Evolutionary conservation across 2,329 filamentous ascomycete species (phyloP).

Genomic region (Thermomyces lanuginosus): DNA sequence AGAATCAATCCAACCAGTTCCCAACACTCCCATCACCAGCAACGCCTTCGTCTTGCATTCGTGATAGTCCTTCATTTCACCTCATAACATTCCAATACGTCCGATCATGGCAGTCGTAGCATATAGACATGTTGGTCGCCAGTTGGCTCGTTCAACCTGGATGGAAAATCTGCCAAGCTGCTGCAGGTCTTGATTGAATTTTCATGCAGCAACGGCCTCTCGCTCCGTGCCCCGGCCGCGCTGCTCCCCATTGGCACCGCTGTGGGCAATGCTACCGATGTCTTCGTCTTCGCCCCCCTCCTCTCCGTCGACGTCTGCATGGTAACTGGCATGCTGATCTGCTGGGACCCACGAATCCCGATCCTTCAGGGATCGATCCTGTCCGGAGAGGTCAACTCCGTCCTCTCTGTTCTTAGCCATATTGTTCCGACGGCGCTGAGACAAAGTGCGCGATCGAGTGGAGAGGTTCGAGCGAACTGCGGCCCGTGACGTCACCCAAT

Average conservation of each 20-base stretch:
- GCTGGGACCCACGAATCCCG: slow-evolving; percentile 68
- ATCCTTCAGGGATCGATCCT: slow-evolving; percentile 66
- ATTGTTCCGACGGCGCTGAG: slow-evolving; percentile 63
- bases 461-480: slow-evolving; percentile 77
- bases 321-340: slow-evolving; percentile 36
- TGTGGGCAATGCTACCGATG: slow-evolving; percentile 12
- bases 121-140: too few species aligned
- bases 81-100: too few species aligned
- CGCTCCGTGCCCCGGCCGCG: slow-evolving; percentile 23
- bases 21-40: too few species aligned
- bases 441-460: slow-evolving; percentile 70
- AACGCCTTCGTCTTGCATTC: too few species aligned
- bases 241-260: slow-evolving; percentile 15
- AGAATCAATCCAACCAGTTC: too few species aligned
- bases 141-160: too few species aligned
- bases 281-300: slow-evolving; percentile 23
- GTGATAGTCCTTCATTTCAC: too few species aligned
- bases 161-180: too few species aligned
- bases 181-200: neutral
- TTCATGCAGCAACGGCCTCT: slow-evolving; percentile 7
- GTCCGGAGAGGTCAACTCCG: slow-evolving; percentile 64
- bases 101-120: too few species aligned
- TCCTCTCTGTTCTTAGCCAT: slow-evolving; percentile 49
- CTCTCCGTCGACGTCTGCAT: slow-evolving; percentile 28
- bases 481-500: slow-evolving; percentile 87